Conservation (phyloP, 2,329 filamentous ascomycete species). For the Beauveria varroae region DNA sequence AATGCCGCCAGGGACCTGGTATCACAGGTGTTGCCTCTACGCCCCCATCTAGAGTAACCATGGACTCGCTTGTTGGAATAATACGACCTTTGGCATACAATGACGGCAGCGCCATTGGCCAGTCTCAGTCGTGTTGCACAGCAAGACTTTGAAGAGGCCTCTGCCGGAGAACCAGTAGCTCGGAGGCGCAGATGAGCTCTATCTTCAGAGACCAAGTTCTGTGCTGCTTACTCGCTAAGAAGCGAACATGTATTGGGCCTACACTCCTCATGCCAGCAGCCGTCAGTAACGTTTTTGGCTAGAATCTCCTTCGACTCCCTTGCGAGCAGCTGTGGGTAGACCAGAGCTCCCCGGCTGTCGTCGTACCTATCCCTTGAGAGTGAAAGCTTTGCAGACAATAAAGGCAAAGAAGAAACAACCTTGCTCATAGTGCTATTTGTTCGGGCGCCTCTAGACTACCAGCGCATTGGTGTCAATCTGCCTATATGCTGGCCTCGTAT, state of each 20-base stretch:
- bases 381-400: neutral
- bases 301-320: neutral
- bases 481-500: neutral
- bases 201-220: neutral
- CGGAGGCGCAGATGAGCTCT: neutral
- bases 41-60: neutral
- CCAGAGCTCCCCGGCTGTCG: neutral
- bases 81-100: neutral
- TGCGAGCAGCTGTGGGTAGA: neutral
- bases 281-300: neutral
- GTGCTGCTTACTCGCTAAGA: neutral
- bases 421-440: neutral
- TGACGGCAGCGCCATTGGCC: neutral
- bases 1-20: neutral
- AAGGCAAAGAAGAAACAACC: too few species aligned
- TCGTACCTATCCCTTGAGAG: neutral
- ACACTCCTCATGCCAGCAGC: neutral
- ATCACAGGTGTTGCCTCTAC: neutral
- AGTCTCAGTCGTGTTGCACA: neutral
- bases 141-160: neutral
- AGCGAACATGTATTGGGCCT: neutral
- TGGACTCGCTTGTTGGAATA: constrained; percentile 4
- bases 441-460: neutral
- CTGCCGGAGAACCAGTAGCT: neutral
- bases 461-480: neutral